Evolutionary conservation across 192 early-diverging fungal genomes (phyloP).

Genomic region (Mortierella antarctica): DNA sequence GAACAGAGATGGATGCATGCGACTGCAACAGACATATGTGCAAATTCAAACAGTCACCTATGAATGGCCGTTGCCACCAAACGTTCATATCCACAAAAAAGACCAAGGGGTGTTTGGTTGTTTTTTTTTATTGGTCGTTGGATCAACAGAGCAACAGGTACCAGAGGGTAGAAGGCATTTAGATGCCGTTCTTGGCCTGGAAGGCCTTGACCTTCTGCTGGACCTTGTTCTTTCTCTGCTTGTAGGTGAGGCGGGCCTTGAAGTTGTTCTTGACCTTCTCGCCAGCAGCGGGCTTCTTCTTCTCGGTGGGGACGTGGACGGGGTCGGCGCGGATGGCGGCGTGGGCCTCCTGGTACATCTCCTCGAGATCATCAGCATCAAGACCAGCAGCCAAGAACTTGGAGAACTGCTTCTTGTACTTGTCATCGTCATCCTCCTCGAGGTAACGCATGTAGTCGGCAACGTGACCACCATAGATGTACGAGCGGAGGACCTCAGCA

Average conservation of each 20-base stretch:
- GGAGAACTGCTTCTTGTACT: constrained; percentile 96
- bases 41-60: background rate
- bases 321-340: constrained; percentile 95
- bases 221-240: constrained; percentile 91
- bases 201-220: constrained; percentile 91
- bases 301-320: constrained; percentile 70
- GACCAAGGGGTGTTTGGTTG: background rate
- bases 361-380: constrained; percentile 91
- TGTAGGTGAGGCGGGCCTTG: constrained; percentile 82
- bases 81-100: background rate
- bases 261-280: constrained; percentile 80
- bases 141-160: constrained; percentile 15
- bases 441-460: constrained; percentile 98
- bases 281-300: constrained; percentile 75
- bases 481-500: constrained; percentile 90
- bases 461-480: constrained; percentile 99
- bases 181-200: constrained; percentile 60
- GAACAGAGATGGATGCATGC: background rate
- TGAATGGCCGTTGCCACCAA: background rate
- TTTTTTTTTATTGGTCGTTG: constrained; percentile 14
- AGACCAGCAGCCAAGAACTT: constrained; percentile 91
- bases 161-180: constrained; percentile 21
- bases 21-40: background rate
- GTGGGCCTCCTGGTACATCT: constrained; percentile 94
- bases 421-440: constrained; percentile 99